Conservation (phyloP, 495 filamentous ascomycete species). For the Daldinia grandis region DNA sequence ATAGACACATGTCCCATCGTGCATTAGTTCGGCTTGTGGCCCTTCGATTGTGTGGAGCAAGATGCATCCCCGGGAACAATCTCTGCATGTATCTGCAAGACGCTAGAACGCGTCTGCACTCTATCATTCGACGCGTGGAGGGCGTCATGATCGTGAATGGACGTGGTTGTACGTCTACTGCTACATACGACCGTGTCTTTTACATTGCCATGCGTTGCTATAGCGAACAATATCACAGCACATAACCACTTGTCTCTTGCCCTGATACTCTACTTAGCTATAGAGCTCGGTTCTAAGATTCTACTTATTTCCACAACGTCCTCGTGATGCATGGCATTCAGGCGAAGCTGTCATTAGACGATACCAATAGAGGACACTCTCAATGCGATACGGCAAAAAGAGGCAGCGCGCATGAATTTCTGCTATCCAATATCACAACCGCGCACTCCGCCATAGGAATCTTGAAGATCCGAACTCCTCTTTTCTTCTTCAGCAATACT, state of each 20-base stretch:
- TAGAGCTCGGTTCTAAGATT: slow-evolving; percentile 4
- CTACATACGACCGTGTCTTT: slow-evolving; percentile 41
- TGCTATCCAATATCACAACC: slow-evolving; percentile 28
- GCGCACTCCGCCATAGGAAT: slow-evolving; percentile 36
- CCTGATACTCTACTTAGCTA: slow-evolving; percentile 29
- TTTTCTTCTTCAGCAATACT: background rate
- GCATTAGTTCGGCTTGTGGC: slow-evolving; percentile 34
- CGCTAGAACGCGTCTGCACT: slow-evolving; percentile 22
- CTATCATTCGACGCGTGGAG: slow-evolving; percentile 35
- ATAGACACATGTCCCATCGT: slow-evolving; percentile 37
- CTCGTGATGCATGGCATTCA: slow-evolving; percentile 10
- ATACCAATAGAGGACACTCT: background rate
- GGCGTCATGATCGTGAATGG: slow-evolving; percentile 32
- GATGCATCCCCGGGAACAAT: slow-evolving; percentile 27
- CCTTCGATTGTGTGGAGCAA: slow-evolving; percentile 33
- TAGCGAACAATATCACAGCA: slow-evolving; percentile 42
- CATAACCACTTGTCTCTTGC: slow-evolving; percentile 32
- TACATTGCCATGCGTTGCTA: slow-evolving; percentile 7
- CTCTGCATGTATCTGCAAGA: slow-evolving; percentile 28
- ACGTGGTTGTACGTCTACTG: slow-evolving; percentile 35
- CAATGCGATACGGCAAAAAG: slow-evolving; percentile 17
- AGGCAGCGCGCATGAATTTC: slow-evolving; percentile 20
- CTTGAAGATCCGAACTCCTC: slow-evolving; percentile 27
- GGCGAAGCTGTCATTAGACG: background rate
- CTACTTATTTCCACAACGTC: slow-evolving; percentile 27